Evolutionary conservation across 2,329 filamentous ascomycete genomes (phyloP), one percentile per base, ranked within the genome.

Genomic region (Allantophomopsis lycopodina): DNA sequence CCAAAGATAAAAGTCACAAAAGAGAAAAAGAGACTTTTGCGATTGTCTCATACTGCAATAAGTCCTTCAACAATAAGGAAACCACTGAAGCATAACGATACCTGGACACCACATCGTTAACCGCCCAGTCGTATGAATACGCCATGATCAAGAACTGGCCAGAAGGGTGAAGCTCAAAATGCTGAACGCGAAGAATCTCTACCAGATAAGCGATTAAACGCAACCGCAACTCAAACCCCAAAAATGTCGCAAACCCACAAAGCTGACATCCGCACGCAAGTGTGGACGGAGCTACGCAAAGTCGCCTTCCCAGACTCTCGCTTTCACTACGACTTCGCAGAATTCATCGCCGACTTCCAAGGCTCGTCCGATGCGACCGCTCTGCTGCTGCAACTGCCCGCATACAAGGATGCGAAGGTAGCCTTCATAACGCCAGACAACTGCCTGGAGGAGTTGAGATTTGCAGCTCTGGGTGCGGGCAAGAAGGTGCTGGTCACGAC

Each of bases 301-400:
- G 44, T 59, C 39, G 60, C 58, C 7, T 21, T 53, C 4, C 58
- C 60, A 13, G 60, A 62, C 44, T 58, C 60, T 31, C 58, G 60
- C 41, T 56, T 55, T 46, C 48, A 59, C 46, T 53, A 44, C 42
- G 59, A 60, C 47, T 61, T 60, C 44, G 49, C 55, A 10, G 47
- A 49, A 33, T 61, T 58, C 44, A 56, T 55, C 32, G 55, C 59
- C 28, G 57, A 61, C 41, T 61, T 61, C 39, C 46, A 50, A 2
- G 48, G 46, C 36, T 60, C 59, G 0, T 33, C 44, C 2, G 37
- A 43, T 1, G 57, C 58, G 0, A 46, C 50, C 6, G 40, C 45
- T 10, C 54, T 50, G 18, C 40, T 60, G 1, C 36, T 41, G 0
- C 34, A 47, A 2, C 42, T 60, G 8, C 46, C 48, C 4, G 54